Base-by-base conservation (phyloP, 2,329 filamentous ascomycete species). In the Calonectria montana region DNA sequence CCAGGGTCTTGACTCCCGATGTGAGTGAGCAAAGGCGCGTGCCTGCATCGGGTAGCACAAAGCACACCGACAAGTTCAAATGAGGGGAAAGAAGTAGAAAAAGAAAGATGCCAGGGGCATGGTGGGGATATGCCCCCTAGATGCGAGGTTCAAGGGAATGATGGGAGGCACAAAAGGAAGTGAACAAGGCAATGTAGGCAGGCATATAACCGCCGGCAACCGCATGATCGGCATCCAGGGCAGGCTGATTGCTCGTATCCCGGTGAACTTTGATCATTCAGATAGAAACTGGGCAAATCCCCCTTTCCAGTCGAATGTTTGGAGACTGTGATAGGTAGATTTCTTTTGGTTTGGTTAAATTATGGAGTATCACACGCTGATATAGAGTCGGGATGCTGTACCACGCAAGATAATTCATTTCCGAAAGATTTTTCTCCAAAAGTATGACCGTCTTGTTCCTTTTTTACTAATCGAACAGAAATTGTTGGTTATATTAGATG, bases 191-290 rank as follows among this genome's bases (percentile, higher is more conserved):
- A 57, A 47, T 61, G 35, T 15, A 35, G n/a, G 57, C 16, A 57
- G 37, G 63, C 31, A 71, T 48, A 61, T 65, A 62, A 48, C 69
- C 55, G 57, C 69, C 45, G 69, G 41, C 27, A 55, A 67, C 39
- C 29, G 25, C 25, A 43, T 39, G 65, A 45, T 27, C 35, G 21
- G 43, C 12, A 65, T 53, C 61, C 57, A 68, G 31, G 48, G 12
- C 31, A 39, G 13, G 21, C 3, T 16, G 21, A 16, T 39, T 25
- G 41, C 31, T 35, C 39, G 53, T 23, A 39, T 21, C 53, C 31
- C 5, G 53, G 53, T 10, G 53, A 59, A 39, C 31, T n/a, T 23
- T 59, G 53, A 35, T 12, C 31, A 25, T 59, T 23, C 15, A 39
- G 31, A 59, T 15, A 39, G 53, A 59, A 59, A 39, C 53, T 39